Evolutionary conservation across 1,284 basidiomycete species (phyloP).

Genomic region (Clitocybe nebularis): DNA sequence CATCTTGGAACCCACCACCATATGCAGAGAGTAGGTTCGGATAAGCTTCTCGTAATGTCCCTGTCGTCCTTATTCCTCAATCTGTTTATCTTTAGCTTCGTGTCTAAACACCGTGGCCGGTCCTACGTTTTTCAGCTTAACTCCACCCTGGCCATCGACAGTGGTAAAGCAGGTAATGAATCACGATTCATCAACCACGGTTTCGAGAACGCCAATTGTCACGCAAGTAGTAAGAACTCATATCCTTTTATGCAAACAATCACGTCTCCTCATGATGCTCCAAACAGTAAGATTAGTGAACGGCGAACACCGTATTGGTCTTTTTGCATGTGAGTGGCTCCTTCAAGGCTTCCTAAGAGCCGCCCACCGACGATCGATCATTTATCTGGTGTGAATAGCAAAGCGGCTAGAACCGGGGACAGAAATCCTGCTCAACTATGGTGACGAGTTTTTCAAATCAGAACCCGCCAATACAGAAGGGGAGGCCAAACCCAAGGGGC

Average conservation of each 20-base stretch:
- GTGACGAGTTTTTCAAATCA: slow-evolving; percentile 15
- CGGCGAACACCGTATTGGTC: slow-evolving; percentile 54
- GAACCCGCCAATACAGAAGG: slow-evolving; percentile 2
- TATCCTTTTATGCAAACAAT: neutral
- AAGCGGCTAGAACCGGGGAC: slow-evolving; percentile 9
- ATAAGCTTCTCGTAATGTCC: neutral
- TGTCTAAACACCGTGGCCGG: slow-evolving; percentile 37
- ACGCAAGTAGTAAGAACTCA: slow-evolving; percentile 36
- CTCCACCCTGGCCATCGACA: slow-evolving; percentile 40
- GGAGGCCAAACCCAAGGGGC: neutral
- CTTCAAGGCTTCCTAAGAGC: too few species aligned
- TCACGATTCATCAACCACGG: slow-evolving; percentile 60
- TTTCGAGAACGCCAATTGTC: slow-evolving; percentile 34
- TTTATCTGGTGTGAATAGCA: slow-evolving; percentile 4
- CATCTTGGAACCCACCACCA: slow-evolving; percentile 36
- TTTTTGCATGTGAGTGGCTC: slow-evolving; percentile 46
- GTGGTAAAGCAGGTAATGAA: slow-evolving; percentile 48
- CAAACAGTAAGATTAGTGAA: slow-evolving; percentile 53
- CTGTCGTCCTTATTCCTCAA: slow-evolving; percentile 3
- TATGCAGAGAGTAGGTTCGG: slow-evolving; percentile 45
- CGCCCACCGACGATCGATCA: neutral
- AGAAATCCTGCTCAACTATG: slow-evolving; percentile 19
- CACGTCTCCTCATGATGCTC: slow-evolving; percentile 3
- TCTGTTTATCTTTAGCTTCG: slow-evolving; percentile 19
- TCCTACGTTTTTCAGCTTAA: slow-evolving; percentile 59